Evolutionary conservation across 805 yeast genomes (phyloP).

Genomic region (Cyberlindnera veronae): DNA sequence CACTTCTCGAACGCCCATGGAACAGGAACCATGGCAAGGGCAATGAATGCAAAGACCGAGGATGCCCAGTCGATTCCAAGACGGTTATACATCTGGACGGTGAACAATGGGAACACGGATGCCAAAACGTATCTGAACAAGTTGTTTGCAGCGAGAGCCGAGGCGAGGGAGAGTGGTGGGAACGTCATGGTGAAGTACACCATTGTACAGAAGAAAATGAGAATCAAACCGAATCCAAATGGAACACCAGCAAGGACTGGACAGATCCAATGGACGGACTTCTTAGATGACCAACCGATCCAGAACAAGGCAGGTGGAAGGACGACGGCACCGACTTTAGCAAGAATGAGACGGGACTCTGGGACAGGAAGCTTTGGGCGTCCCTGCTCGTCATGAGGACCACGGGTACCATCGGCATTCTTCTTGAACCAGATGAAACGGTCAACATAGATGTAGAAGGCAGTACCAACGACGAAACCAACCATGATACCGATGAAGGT

Average conservation of each 20-base stretch:
- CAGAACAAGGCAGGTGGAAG: slow-evolving; percentile 71
- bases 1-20: slow-evolving; percentile 64
- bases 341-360: slow-evolving; percentile 55
- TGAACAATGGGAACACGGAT: slow-evolving; percentile 80
- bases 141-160: slow-evolving; percentile 89
- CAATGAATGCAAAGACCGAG: slow-evolving; percentile 58
- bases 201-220: slow-evolving; percentile 67
- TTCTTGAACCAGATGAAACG: slow-evolving; percentile 47
- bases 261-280: slow-evolving; percentile 67
- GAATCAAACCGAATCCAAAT: slow-evolving; percentile 69
- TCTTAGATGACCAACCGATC: slow-evolving; percentile 75
- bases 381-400: slow-evolving; percentile 48
- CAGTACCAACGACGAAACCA: slow-evolving; percentile 58
- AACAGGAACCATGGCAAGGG: slow-evolving; percentile 68
- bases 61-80: slow-evolving; percentile 80
- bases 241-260: slow-evolving; percentile 76
- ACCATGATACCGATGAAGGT: slow-evolving; percentile 71
- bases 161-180: slow-evolving; percentile 75
- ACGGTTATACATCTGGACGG: slow-evolving; percentile 74
- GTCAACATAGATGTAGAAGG: slow-evolving; percentile 48
- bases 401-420: slow-evolving; percentile 60
- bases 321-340: slow-evolving; percentile 63
- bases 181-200: slow-evolving; percentile 67
- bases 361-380: slow-evolving; percentile 53
- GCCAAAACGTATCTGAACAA: slow-evolving; percentile 71